Evolutionary conservation across 345 rosid species (phyloP), one percentile per base, ranked within the genome.

Genomic region (Salix brachista): DNA sequence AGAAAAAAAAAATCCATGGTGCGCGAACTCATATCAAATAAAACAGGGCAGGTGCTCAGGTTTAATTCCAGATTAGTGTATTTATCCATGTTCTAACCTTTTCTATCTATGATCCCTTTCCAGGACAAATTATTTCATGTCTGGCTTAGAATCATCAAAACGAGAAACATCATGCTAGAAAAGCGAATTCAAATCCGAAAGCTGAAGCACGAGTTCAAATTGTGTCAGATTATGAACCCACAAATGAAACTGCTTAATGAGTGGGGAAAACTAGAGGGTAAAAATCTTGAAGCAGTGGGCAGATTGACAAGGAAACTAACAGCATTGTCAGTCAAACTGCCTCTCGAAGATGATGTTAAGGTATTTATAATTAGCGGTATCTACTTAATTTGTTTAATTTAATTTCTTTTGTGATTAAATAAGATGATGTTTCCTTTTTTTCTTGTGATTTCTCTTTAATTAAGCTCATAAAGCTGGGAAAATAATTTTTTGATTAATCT

Each of bases 281-380:
- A 84, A 79, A 90, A 87, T 62, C 67, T 16, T 19, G 96, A 89
- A 82, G 93, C 94, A 6, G 80, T 89, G 9, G 78, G 90, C 81
- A 84, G 92, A 70, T 61, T 92, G 67, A 77, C 83, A 9, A 84
- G 91, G 71, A 94, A 91, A 84, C 89, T 94, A 37, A 83, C 84
- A 4, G 96, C 90, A 64, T 41, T 89, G 8, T 85, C 89, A 13
- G 34, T 83, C 37, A 80, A 82, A 32, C 74, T 89, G 41, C 92
- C 97, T 12, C 75, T 88, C 18, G 41, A 64, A 6, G 86, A 91
- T 4, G 90, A 83, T 30, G 91, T 85, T 48, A 81, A 81, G 93
- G 94, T 94, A 72, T 41, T 9, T 8, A 28, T 44, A 10, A 44
- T 13, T 46, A 14, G 44, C 3, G 44, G 17, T 3, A 11, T 12